These are phyloP conservation scores for Kluyveromyces lactis DNA, from an alignment of 805 yeast species.

Conservation along the genomic window DNA sequence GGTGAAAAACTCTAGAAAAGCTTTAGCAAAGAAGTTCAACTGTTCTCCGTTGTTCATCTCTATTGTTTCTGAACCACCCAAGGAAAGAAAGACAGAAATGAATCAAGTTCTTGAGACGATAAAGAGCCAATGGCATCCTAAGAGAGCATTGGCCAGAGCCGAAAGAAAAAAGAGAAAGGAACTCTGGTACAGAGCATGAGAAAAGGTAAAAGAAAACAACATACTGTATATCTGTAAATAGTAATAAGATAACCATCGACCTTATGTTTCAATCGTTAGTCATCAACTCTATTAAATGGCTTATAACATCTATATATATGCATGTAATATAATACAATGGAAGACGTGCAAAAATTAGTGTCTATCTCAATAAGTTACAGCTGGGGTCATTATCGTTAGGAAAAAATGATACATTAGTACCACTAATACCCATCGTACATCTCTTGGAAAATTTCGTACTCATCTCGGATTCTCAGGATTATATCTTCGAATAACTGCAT, in stretches of 20 bases:
- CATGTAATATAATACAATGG: too few species aligned
- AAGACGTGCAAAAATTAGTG: too few species aligned
- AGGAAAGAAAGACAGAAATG: slow-evolving; percentile 38
- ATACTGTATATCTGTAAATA: too few species aligned
- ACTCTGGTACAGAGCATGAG: slow-evolving; percentile 50
- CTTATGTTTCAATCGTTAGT: too few species aligned
- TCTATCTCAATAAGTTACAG: too few species aligned
- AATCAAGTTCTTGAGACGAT: slow-evolving; percentile 36
- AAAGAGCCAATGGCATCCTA: slow-evolving; percentile 41
- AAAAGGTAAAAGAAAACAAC: too few species aligned
- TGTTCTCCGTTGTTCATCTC: slow-evolving; percentile 47
- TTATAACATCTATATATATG: too few species aligned
- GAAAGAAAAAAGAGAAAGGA: slow-evolving; percentile 53
- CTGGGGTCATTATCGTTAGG: too few species aligned
- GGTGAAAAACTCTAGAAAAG: slow-evolving; percentile 50
- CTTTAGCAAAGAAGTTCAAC: slow-evolving; percentile 50
- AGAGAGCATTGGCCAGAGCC: slow-evolving; percentile 39
- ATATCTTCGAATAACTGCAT: slow-evolving; percentile 17
- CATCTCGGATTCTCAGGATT: slow-evolving; percentile 23
- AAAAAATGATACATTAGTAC: too few species aligned
- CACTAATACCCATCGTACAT: background rate
- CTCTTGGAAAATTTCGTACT: slow-evolving; percentile 22
- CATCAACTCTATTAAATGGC: too few species aligned
- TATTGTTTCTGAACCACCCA: slow-evolving; percentile 39
- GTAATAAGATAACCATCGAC: too few species aligned